phyloP scores from a whole-genome alignment of 1,139 yeast species.

The Yamadazyma friedrichii region DNA sequence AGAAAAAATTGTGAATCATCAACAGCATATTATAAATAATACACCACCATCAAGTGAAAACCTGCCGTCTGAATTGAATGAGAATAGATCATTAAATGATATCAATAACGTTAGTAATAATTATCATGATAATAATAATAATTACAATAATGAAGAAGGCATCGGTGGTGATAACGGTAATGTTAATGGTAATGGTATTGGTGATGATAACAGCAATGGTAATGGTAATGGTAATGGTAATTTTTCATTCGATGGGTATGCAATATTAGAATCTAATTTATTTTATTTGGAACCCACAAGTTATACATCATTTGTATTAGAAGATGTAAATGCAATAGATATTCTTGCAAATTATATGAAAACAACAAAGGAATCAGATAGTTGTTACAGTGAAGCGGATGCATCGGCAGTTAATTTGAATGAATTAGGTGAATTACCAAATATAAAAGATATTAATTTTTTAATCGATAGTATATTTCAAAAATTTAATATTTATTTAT shows the following conservation, averaged over 20 bases:
- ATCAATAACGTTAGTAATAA: no score
- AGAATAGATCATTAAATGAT: no score
- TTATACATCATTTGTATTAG: not conserved
- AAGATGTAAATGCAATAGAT: slow-evolving; percentile 1
- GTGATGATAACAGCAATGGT: not conserved
- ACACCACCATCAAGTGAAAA: not conserved
- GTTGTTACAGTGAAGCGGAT: slow-evolving; percentile 3
- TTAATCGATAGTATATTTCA: not conserved
- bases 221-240: not conserved
- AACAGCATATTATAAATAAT: not conserved
- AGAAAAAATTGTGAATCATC: not conserved
- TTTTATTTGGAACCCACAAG: slow-evolving; percentile 2
- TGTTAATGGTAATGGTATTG: not conserved
- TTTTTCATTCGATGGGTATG: not conserved
- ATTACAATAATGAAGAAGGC: not conserved
- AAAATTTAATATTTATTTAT: not conserved
- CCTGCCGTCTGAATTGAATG: no score
- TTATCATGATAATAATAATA: no score
- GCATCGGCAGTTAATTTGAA: slow-evolving; percentile 1
- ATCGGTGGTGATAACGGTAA: not conserved
- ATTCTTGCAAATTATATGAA: not conserved
- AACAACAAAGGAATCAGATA: not conserved
- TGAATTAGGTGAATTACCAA: slow-evolving; percentile 3
- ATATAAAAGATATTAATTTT: not conserved
- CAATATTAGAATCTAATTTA: not conserved